Evolutionary conservation across 495 filamentous ascomycete genomes (phyloP).

Genomic region (Annulohypoxylon bovei): DNA sequence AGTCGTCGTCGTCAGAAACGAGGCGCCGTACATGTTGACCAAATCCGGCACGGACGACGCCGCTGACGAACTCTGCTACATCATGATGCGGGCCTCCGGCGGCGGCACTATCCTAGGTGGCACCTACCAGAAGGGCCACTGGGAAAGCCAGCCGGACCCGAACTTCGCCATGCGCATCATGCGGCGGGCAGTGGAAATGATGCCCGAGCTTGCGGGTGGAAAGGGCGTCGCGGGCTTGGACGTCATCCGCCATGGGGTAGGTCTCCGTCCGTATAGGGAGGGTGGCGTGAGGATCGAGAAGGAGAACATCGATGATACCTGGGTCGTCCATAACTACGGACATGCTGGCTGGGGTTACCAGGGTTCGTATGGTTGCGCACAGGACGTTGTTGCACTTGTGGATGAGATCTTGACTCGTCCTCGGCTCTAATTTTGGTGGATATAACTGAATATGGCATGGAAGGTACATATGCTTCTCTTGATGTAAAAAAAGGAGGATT

Average conservation of each 20-base stretch:
- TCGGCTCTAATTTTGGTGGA: conserved; percentile 5
- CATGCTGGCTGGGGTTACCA: conserved; percentile 96
- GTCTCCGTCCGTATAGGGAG: conserved; percentile 78
- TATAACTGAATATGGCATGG: too few relatives aligned
- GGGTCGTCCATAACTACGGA: conserved; percentile 95
- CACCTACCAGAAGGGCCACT: conserved; percentile 82
- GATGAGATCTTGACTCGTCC: conserved; percentile 57
- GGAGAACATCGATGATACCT: conserved; percentile 74
- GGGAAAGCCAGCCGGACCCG: conserved; percentile 83
- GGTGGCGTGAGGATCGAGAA: conserved; percentile 85
- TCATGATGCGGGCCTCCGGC: conserved; percentile 88
- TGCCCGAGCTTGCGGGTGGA: conserved; percentile 77
- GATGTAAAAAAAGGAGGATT: too few relatives aligned
- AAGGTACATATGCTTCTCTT: too few relatives aligned
- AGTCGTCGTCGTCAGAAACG: conserved; percentile 87
- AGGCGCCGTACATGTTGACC: conserved; percentile 72
- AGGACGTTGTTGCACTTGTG: conserved; percentile 74
- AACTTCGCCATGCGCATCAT: conserved; percentile 88
- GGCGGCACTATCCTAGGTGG: conserved; percentile 85
- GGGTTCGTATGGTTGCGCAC: conserved; percentile 83
- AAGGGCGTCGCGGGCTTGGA: conserved; percentile 81
- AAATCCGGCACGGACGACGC: conserved; percentile 84
- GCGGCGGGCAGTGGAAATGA: conserved; percentile 78
- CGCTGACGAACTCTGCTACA: conserved; percentile 81
- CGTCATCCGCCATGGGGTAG: conserved; percentile 90